Base-by-base conservation (phyloP, 1,284 basidiomycete species). In the Porogramme epimiltina region DNA sequence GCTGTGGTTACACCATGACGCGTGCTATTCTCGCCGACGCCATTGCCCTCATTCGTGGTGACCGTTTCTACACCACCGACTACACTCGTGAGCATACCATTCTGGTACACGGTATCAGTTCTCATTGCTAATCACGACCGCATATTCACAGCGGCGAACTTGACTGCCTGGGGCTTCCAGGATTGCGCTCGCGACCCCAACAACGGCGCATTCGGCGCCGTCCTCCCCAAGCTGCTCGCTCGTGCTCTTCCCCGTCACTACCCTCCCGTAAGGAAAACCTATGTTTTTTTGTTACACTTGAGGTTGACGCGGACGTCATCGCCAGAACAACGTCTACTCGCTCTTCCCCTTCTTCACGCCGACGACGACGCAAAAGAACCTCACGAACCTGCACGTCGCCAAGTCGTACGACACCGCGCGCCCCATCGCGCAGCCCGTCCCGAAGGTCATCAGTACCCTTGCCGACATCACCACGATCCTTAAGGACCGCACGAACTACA, bases 301-400 rank as follows among this genome's bases (percentile, higher is more conserved):
- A 16, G 34, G 77, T 83, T 74, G 64, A 72, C 63, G 67, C 36
- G 60, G 40, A n/a, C 36, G 16, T 24, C 78, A 24, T 78, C 73
- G 60, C 34, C 66, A 82, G 66, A 83, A 87, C 65, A 88, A 82
- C 56, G 73, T 80, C 45, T 94, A 90, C 64, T 83, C 85, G 1
- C 87, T 89, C 75, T 92, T 93, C 82, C 89, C 92, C 19, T 78
- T 95, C 60, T 84, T 91, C 80, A 87, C 85, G 8, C 81, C 92
- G 34, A 69, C 76, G 10, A 64, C 82, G 18, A 89, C 90, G 87
- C 71, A 79, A 59, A 68, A 63, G 4, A 70, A 82, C 65, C 71
- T 91, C 48, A 74, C 69, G 47, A 79, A 86, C 43, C 64, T 91
- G 45, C 76, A 78, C 16, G 71, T 79, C 28, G 58, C 74, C 23